These are phyloP conservation scores for Coprinopsis marcescibilis DNA, from an alignment of 768 basidiomycete genomes.

Conservation along the genomic window DNA sequence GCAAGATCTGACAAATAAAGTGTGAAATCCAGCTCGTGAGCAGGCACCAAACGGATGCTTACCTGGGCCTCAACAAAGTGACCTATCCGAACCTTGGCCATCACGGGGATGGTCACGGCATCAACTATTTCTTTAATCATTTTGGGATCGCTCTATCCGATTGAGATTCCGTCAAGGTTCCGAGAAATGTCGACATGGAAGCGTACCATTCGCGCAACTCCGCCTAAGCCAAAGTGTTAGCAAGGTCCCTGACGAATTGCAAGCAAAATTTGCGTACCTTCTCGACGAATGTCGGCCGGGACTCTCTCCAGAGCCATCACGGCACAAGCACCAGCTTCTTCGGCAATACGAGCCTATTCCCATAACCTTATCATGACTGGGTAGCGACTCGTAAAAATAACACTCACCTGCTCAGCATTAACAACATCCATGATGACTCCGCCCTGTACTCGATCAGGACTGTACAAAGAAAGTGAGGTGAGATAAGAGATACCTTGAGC, in stretches of 20 bases:
- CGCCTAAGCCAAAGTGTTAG: slow-evolving; percentile 35
- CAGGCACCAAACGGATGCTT: slow-evolving; percentile 11
- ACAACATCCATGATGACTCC: slow-evolving; percentile 96
- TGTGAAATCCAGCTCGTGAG: slow-evolving; percentile 3
- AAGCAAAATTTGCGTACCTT: slow-evolving; percentile 35
- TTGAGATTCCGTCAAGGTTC: slow-evolving; percentile 10
- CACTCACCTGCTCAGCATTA: slow-evolving; percentile 54
- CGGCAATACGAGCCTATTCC: slow-evolving; percentile 85
- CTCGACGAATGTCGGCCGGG: slow-evolving; percentile 87
- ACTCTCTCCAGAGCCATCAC: slow-evolving; percentile 97
- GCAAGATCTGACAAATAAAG: slow-evolving; percentile 61
- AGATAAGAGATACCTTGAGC: slow-evolving; percentile 61
- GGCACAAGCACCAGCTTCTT: slow-evolving; percentile 95
- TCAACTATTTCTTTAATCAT: slow-evolving; percentile 97
- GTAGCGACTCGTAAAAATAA: slow-evolving; percentile 8
- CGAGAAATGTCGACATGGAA: slow-evolving; percentile 2
- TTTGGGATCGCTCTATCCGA: slow-evolving; percentile 84
- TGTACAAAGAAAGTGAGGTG: slow-evolving; percentile 6
- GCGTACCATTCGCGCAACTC: slow-evolving; percentile 92
- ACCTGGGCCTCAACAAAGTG: slow-evolving; percentile 97
- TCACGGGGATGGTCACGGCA: slow-evolving; percentile 95
- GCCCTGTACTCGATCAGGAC: slow-evolving; percentile 38
- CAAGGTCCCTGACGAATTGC: slow-evolving; percentile 1
- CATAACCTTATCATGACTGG: slow-evolving; percentile 14
- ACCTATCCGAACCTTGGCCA: slow-evolving; percentile 94